Base-by-base conservation (phyloP, 2,329 filamentous ascomycete species). In the Verticillium nonalfalfae region DNA sequence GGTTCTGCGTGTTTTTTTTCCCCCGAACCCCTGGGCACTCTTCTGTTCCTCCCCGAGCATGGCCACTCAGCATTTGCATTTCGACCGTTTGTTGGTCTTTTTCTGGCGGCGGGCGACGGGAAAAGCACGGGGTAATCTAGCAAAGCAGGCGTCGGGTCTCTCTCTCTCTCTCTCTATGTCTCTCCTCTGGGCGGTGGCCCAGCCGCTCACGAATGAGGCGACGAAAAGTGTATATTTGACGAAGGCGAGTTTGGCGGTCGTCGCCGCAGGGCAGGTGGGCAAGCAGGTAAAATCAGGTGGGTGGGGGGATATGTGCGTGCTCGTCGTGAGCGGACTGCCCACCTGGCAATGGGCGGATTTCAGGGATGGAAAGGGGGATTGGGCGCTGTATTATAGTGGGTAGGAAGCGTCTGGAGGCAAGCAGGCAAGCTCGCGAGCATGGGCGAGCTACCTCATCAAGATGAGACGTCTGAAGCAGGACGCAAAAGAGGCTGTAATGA, bases 1-100 rank as follows among this genome's bases (percentile, higher is more conserved):
- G 73, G 60, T 35, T 14, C 34, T 64, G 58, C 63, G 61, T 40
- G 40, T 52, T 59, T 50, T 31, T 18, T 34, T 59, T 40, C 36
- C 33, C 26, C 34, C 33, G 6, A 26, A 36, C 33, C 11, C 26
- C 33, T 45, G 52, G 10, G 31, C 33, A 50, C 15, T 36, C 26
- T 33, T 58, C 38, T 4, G 18, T 14, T 18, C 36, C 38, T 40
- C 21, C 4, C 45, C 14, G 14, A 54, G 45, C 58, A 59, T 59
- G 45, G 21, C 58, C n/a, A 35, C 58, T 38, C 31, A 59, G 58
- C 58, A 55, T 59, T 54, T 59, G 58, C 58, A 59, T 59, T 55
- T 59, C 45, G 10, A 21, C 45, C 9, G 45, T 52, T 36, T 18
- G 45, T 21, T 59, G 45, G n/a, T 31, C 39, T 59, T 36, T 11